Evolutionary conservation across 2,329 filamentous ascomycete species (phyloP).

Genomic region (Epichloe aotearoae): DNA sequence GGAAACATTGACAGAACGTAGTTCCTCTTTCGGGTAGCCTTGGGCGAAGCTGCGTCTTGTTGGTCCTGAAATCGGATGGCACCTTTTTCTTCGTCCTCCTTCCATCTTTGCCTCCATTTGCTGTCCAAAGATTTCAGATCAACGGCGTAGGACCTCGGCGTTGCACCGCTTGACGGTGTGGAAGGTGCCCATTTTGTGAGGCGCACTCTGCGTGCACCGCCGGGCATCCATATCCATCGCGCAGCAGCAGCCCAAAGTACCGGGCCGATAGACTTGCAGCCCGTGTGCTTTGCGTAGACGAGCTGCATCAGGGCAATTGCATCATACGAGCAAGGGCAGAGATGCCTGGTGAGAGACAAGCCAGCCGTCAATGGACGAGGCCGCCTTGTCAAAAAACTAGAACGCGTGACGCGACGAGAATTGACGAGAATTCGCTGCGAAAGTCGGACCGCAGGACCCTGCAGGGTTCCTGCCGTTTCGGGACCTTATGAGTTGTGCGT

Average conservation of each 20-base stretch:
- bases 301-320: conserved; percentile 15
- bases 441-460: background rate
- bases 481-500: background rate
- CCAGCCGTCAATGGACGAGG: background rate
- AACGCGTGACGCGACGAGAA: background rate
- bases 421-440: background rate
- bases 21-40: conserved; percentile 17
- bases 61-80: conserved; percentile 7
- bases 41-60: conserved; percentile 14
- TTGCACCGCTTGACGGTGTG: background rate
- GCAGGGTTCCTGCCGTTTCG: conserved; percentile 5
- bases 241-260: conserved; percentile 5
- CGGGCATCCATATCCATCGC: background rate
- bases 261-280: conserved; percentile 9
- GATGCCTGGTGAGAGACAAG: background rate
- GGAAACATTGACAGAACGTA: conserved; percentile 90
- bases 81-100: conserved; percentile 11
- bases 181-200: background rate
- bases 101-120: conserved; percentile 41
- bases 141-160: conserved; percentile 27
- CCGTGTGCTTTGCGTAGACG: conserved; percentile 14
- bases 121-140: conserved; percentile 31
- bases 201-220: background rate
- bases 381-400: too few relatives aligned
- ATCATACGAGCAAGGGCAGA: conserved; percentile 9